Evolutionary conservation across 1,139 yeast species (phyloP), one percentile per base, ranked within the genome.

Genomic region (Geotrichum candidum): DNA sequence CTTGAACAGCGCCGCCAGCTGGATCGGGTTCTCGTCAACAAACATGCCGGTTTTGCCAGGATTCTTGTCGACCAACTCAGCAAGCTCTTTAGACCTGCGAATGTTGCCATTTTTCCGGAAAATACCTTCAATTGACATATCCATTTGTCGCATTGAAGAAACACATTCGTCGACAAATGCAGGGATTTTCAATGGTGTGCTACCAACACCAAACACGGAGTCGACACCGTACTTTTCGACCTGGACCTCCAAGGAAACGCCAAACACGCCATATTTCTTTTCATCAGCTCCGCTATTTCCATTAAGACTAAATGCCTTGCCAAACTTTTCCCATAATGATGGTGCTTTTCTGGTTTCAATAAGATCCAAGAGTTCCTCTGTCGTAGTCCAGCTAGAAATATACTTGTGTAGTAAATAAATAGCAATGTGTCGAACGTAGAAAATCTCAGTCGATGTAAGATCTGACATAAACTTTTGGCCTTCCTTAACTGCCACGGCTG

Each of bases 61-160:
- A 67, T 83, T 80, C 63, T 82, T 79, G 74, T 95, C 95, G 67
- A 92, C 87, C 63, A 80, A 82, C 59, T 85, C 91, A 0, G 92
- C 83, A 64, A 92, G 78, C 67, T 87, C 90, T 67, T 88, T 84
- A 58, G 94, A 78, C 57, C 89, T 82, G 69, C 92, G 86, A 70
- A 95, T 94, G 71, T 95, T 95, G 71, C 99, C 99, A 73, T 95
- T 95, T 72, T 92, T 88, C 70, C 99, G 83, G 79, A 95, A 95
- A 11, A 95, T 88, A 63, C 99, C 99, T 75, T 94, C 99, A 27
- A 91, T 94, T 3, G 97, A 89, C 90, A 95, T 87, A 76, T 94
- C 98, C 79, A 89, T 90, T 64, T 89, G 96, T 63, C 90, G 83
- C 78, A 95, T 83, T 0, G 96, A 90, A 57, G 84, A 83, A 55